Evolutionary conservation across 108 stramenopile genomes (phyloP).

Genomic region (Nitzschia palea): DNA sequence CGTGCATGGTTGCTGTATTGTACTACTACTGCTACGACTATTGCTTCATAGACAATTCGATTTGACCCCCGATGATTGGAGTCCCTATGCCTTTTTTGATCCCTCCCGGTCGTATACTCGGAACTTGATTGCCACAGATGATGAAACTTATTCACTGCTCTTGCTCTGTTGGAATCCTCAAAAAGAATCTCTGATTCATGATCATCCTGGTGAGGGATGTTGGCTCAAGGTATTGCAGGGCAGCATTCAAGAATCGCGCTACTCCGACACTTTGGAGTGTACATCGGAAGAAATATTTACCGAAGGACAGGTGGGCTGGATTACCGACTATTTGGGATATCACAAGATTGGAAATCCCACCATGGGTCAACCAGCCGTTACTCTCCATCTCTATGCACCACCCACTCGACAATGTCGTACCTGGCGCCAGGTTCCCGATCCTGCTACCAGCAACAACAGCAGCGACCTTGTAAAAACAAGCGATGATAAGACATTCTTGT

Average conservation of each 20-base stretch:
- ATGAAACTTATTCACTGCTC: slow-evolving; percentile 77
- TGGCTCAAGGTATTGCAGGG: slow-evolving; percentile 78
- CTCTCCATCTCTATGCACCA: slow-evolving; percentile 90
- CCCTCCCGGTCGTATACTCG: slow-evolving; percentile 68
- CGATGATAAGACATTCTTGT: too few relatives aligned
- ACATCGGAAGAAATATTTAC: slow-evolving; percentile 40
- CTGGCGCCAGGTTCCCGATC: slow-evolving; percentile 39
- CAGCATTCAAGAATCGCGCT: slow-evolving; percentile 61
- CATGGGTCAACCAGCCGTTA: slow-evolving; percentile 41
- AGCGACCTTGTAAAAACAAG: too few relatives aligned
- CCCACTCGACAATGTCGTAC: slow-evolving; percentile 76
- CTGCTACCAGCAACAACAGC: background rate
- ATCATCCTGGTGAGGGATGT: slow-evolving; percentile 90
- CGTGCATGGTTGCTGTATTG: background rate
- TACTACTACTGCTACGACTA: background rate
- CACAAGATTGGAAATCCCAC: slow-evolving; percentile 85
- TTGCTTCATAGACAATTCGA: slow-evolving; percentile 32
- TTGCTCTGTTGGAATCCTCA: slow-evolving; percentile 91
- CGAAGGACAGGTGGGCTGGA: slow-evolving; percentile 61
- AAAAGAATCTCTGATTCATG: slow-evolving; percentile 73
- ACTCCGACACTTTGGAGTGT: slow-evolving; percentile 33
- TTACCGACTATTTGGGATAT: slow-evolving; percentile 83
- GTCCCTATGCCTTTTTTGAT: slow-evolving; percentile 52
- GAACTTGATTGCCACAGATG: slow-evolving; percentile 84
- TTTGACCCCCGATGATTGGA: slow-evolving; percentile 43